Evolutionary conservation across 257 asterid species (phyloP).

Genomic region (Oldenlandia corymbosa): DNA sequence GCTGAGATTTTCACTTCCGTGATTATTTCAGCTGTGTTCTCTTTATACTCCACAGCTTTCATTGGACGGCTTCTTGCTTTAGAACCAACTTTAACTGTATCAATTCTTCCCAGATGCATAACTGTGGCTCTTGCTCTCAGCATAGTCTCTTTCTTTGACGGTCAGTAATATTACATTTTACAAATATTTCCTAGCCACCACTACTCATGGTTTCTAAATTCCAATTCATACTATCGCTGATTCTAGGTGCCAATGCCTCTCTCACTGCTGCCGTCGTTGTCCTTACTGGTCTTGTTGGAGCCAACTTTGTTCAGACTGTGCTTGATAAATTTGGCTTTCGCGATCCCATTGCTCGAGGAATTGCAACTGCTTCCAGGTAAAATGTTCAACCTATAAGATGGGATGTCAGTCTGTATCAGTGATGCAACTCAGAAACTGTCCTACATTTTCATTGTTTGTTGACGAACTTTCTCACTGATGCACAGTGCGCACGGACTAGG

Average conservation of each 20-base stretch:
- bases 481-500: slow-evolving; percentile 95
- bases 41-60: slow-evolving; percentile 86
- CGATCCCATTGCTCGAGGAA: slow-evolving; percentile 97
- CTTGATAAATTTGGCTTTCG: slow-evolving; percentile 80
- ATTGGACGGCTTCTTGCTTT: slow-evolving; percentile 72
- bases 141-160: slow-evolving; percentile 91
- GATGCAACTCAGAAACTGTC: not conserved
- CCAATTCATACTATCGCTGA: slow-evolving; percentile 1
- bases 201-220: not conserved
- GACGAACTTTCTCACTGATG: not conserved
- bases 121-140: slow-evolving; percentile 99
- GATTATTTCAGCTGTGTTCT: slow-evolving; percentile 67
- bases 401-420: not conserved
- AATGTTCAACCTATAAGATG: not conserved
- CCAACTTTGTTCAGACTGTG: slow-evolving; percentile 80
- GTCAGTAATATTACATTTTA: slow-evolving; percentile 29
- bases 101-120: slow-evolving; percentile 95
- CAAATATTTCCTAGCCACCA: not conserved
- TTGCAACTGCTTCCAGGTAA: slow-evolving; percentile 99
- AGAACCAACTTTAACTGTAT: slow-evolving; percentile 64
- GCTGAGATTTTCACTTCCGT: slow-evolving; percentile 93
- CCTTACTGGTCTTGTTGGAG: slow-evolving; percentile 89
- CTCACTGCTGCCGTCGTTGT: slow-evolving; percentile 97
- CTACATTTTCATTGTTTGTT: not conserved
- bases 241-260: slow-evolving; percentile 88